These are phyloP conservation scores for Sugiyamaella xylanicola DNA, from an alignment of 1,139 yeast species.

Conservation along the genomic window DNA sequence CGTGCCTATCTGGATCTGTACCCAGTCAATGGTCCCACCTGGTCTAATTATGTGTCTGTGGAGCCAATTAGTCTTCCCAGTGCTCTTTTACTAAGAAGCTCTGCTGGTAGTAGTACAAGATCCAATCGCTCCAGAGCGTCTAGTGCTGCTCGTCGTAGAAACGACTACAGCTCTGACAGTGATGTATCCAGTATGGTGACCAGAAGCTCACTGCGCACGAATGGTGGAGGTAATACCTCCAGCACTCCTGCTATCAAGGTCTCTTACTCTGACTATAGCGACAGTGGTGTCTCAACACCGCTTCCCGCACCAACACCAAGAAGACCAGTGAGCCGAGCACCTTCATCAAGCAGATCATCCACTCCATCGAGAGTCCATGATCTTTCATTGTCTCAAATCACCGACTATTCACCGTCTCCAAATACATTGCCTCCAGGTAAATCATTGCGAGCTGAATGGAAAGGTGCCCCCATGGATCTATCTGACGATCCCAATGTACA, in stretches of 20 bases:
- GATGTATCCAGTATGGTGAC: slow-evolving; percentile 18
- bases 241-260: neutral
- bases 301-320: slow-evolving; percentile 14
- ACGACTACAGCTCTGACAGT: slow-evolving; percentile 12
- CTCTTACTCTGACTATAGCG: slow-evolving; percentile 10
- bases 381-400: slow-evolving; percentile 43
- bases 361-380: slow-evolving; percentile 43
- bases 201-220: slow-evolving; percentile 5
- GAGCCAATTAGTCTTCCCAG: slow-evolving; percentile 25
- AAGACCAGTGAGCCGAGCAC: slow-evolving; percentile 17
- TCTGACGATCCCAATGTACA: slow-evolving; percentile 69
- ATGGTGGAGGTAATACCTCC: neutral
- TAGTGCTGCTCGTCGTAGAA: slow-evolving; percentile 14
- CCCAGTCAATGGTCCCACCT: slow-evolving; percentile 39
- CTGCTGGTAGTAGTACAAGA: slow-evolving; percentile 10
- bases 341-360: slow-evolving; percentile 24
- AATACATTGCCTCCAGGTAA: slow-evolving; percentile 67
- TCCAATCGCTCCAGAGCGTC: slow-evolving; percentile 14
- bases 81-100: slow-evolving; percentile 16
- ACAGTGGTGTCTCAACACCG: slow-evolving; percentile 11
- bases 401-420: slow-evolving; percentile 77
- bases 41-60: slow-evolving; percentile 35
- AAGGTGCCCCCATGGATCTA: slow-evolving; percentile 95
- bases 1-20: slow-evolving; percentile 37
- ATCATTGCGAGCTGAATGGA: slow-evolving; percentile 91